Conservation (phyloP, 1,284 basidiomycete species). For the Schizophyllum commune region DNA sequence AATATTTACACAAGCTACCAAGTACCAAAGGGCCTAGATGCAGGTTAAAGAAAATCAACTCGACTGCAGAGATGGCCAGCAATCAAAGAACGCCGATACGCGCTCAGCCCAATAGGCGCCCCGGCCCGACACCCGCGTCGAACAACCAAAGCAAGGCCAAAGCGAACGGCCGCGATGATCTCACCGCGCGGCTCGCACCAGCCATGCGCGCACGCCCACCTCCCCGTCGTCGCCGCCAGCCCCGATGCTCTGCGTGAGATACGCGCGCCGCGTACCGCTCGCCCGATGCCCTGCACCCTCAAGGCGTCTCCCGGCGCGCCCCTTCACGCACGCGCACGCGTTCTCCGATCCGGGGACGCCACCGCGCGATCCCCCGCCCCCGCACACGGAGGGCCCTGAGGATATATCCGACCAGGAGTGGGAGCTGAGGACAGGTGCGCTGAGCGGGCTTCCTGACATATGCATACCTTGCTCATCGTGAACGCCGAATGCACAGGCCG, state of each 20-base stretch:
- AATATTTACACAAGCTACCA: too few relatives aligned
- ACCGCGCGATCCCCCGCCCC: slow-evolving; percentile 20
- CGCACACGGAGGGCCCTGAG: slow-evolving; percentile 17
- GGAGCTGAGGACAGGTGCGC: slow-evolving; percentile 58
- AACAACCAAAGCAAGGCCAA: background rate
- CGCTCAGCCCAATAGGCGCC: background rate
- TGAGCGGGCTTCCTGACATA: background rate
- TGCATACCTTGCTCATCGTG: background rate
- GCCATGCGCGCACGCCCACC: background rate
- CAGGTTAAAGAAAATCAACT: too few relatives aligned
- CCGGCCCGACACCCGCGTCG: background rate
- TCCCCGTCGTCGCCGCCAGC: background rate
- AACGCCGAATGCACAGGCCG: slow-evolving; percentile 39
- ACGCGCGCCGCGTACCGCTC: background rate
- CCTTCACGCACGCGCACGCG: background rate
- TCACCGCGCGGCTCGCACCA: background rate
- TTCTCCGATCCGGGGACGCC: background rate
- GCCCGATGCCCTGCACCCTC: too few relatives aligned
- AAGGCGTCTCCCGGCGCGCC: background rate
- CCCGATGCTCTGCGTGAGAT: background rate
- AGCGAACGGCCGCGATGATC: background rate
- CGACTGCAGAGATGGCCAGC: too few relatives aligned
- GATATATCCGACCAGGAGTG: slow-evolving; percentile 48
- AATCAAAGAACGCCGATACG: too few relatives aligned
- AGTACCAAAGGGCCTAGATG: too few relatives aligned